A percentile compares a stretch with the other conserved stretches of the same genome.
phyloP scores from a whole-genome alignment of 2,329 filamentous ascomycete genomes.

The Stemphylium vesicarium region DNA sequence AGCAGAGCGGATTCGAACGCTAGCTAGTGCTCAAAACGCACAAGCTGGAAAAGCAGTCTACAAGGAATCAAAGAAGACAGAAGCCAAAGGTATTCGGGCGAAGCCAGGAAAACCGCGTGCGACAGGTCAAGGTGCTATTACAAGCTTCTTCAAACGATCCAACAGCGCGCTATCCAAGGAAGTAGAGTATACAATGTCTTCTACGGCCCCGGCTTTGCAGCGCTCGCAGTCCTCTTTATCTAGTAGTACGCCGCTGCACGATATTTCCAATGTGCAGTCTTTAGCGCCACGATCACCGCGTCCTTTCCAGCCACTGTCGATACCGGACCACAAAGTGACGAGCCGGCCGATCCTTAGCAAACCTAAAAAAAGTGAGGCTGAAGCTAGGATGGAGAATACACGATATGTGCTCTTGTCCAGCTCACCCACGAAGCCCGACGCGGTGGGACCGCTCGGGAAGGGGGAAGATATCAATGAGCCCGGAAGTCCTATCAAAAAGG shows the following conservation, averaged over 20 bases:
- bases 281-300: constrained; percentile 10
- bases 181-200: constrained; percentile 9
- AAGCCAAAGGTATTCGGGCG: constrained; percentile 19
- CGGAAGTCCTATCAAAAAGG: constrained; percentile 16
- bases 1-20: constrained; percentile 37
- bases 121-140: constrained; percentile 59
- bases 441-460: constrained; percentile 9
- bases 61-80: constrained; percentile 39
- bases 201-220: constrained; percentile 16
- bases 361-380: constrained; percentile 30
- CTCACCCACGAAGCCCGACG: constrained; percentile 48
- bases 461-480: constrained; percentile 11
- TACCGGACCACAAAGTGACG: constrained; percentile 38
- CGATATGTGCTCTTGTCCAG: constrained; percentile 59
- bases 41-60: constrained; percentile 24
- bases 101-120: constrained; percentile 46
- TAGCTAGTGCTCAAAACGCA: constrained; percentile 30
- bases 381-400: constrained; percentile 33
- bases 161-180: constrained; percentile 21
- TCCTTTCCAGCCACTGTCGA: constrained; percentile 32
- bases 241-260: constrained; percentile 30
- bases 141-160: constrained; percentile 57
- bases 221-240: constrained; percentile 30
- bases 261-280: constrained; percentile 43
- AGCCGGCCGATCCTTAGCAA: constrained; percentile 44